Evolutionary conservation across 768 basidiomycete genomes (phyloP), one percentile per base, ranked within the genome.

Genomic region (Pleurotus salmoneostramineus): DNA sequence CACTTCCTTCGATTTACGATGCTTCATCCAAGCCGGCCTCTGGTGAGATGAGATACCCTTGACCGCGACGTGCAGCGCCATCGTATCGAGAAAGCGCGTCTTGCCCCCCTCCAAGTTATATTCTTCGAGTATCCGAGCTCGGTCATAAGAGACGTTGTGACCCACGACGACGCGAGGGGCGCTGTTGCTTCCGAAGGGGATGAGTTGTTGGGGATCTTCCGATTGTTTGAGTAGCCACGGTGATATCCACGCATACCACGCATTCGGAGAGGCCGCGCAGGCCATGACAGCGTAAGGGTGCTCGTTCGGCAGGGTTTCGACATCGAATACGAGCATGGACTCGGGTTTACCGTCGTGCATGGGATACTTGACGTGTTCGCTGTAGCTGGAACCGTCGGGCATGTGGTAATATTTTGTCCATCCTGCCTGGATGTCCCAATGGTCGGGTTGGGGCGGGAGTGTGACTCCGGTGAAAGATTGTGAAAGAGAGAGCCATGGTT

Each of bases 231-330:
- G 78, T 7, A 97, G 71, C 94, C 94, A 96, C 0, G 97, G 97
- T 0, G 92, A 95, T 60, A 97, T 84, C 95, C 97, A 99, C 3
- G 84, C 83, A 67, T 98, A 99, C 96, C 97, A 98, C 1, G 85
- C 88, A 50, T 84, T 85, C 21, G 81, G 77, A 4, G 93, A 87
- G 1, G 83, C 91, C 3, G 95, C 95, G 59, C 87, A 88, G 0
- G 97, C 95, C 77, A 98, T 88, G 67, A 98, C 75, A 10, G 96
- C 83, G 66, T 84, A 93, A 1, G 87, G 86, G 50, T 90, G 83
- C 66, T 91, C 83, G 31, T 83, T 83, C 0, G 91, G 91, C 80
- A 98, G 81, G 0, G 92, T 94, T 72, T 99, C 95, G 56, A 98
- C 91, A 68, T 99, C 97, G 65, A 98, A 97, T 7, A 84, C 82